Conservation (phyloP, 1,284 basidiomycete genomes). For the Lignosus rhinocerotis region DNA sequence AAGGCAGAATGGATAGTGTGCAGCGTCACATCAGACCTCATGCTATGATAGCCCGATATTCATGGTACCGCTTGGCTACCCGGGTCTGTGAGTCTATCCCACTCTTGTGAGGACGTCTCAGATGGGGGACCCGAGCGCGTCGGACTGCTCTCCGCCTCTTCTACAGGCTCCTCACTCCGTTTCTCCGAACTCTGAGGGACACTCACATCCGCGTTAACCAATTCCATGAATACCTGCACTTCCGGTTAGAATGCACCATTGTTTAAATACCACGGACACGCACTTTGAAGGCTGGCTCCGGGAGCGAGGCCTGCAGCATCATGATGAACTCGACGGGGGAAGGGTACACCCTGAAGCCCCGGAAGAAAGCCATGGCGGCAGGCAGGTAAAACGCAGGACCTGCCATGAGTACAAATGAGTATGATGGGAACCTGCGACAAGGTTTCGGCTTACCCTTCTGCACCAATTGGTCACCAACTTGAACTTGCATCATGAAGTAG, state of each 20-base stretch:
- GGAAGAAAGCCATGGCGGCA: conserved; percentile 90
- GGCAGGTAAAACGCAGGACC: conserved; percentile 77
- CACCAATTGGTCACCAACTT: conserved; percentile 84
- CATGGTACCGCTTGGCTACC: conserved; percentile 48
- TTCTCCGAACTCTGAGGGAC: conserved; percentile 42
- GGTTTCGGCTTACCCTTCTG: conserved; percentile 58
- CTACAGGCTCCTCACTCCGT: conserved; percentile 27
- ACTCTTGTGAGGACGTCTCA: conserved; percentile 82
- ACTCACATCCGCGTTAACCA: conserved; percentile 90
- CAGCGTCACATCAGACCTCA: conserved; percentile 13
- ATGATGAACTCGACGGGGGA: conserved; percentile 88
- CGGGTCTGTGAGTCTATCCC: conserved; percentile 80
- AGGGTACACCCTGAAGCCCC: conserved; percentile 93
- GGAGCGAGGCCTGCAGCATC: conserved; percentile 93
- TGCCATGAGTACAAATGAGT: conserved; percentile 32
- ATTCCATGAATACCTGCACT: conserved; percentile 77
- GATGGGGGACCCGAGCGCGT: conserved; percentile 68
- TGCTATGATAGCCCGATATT: conserved; percentile 16
- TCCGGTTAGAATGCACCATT: conserved; percentile 2
- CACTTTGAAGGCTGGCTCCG: conserved; percentile 84
- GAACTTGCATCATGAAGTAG: conserved; percentile 91
- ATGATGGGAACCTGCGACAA: neutral
- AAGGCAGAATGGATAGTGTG: conserved; percentile 17
- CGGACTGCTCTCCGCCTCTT: conserved; percentile 55
- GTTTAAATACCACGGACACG: conserved; percentile 20